Evolutionary conservation across 1,284 basidiomycete species (phyloP).

Genomic region (Papiliotrema nemorosa): DNA sequence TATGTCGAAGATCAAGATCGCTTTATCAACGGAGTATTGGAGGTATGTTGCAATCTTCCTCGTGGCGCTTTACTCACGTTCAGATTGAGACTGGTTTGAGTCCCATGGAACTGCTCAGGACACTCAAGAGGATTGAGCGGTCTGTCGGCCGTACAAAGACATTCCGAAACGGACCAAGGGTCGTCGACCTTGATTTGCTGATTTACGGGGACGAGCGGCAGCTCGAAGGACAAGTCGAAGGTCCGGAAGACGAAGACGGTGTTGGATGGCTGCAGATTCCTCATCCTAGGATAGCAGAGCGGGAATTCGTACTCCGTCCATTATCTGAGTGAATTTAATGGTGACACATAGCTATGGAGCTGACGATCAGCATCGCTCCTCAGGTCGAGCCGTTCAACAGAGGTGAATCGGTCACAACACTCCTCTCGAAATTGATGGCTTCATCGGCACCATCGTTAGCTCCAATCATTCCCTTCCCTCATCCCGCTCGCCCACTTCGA

Average conservation of each 20-base stretch:
- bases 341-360: no score
- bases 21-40: conserved; percentile 87
- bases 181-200: conserved; percentile 87
- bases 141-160: conserved; percentile 77
- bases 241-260: conserved; percentile 52
- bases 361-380: not conserved
- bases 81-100: conserved; percentile 60
- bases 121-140: conserved; percentile 72
- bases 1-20: conserved; percentile 85
- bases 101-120: conserved; percentile 61
- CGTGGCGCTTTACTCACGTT: not conserved
- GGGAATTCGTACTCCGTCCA: conserved; percentile 90
- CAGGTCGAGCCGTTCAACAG: not conserved
- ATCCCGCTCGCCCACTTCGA: conserved; percentile 51
- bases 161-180: conserved; percentile 80
- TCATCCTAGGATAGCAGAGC: conserved; percentile 73
- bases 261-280: conserved; percentile 71
- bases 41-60: conserved; percentile 59
- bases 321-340: conserved; percentile 67
- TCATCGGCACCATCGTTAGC: conserved; percentile 52
- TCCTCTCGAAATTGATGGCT: conserved; percentile 55
- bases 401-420: conserved; percentile 40
- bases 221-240: conserved; percentile 55
- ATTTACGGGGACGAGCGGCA: conserved; percentile 67
- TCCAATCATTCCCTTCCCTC: conserved; percentile 42